Conservation (phyloP, 345 rosid species). For the Aurinia saxatilis region DNA sequence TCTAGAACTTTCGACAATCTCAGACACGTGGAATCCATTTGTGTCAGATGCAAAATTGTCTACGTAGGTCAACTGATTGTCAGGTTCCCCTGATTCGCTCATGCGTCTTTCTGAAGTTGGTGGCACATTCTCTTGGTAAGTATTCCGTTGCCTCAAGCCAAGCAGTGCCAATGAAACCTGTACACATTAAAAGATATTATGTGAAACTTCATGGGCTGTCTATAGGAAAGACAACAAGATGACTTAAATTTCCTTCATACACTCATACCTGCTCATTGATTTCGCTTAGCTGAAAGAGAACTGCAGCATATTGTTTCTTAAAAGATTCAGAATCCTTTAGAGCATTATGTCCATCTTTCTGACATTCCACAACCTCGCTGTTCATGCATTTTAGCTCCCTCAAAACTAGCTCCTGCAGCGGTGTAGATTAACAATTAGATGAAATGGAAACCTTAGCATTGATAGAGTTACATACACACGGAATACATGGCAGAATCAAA, state of each 20-base stretch:
- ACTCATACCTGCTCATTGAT: conserved; percentile 66
- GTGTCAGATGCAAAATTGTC: conserved; percentile 39
- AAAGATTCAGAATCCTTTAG: conserved; percentile 59
- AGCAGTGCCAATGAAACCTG: conserved; percentile 72
- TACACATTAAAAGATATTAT: conserved; percentile 9
- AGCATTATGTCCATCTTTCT: conserved; percentile 44
- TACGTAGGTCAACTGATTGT: conserved; percentile 29
- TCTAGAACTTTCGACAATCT: conserved; percentile 66
- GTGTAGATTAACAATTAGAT: conserved; percentile 23
- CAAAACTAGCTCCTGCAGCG: conserved; percentile 59
- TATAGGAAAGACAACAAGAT: conserved; percentile 11
- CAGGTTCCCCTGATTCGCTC: conserved; percentile 36
- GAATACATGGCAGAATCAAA: background rate
- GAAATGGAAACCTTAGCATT: conserved; percentile 3
- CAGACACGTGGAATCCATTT: conserved; percentile 53
- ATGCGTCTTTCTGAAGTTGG: conserved; percentile 24
- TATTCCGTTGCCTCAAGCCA: conserved; percentile 68
- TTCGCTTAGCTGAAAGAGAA: conserved; percentile 60
- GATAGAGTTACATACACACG: conserved; percentile 6
- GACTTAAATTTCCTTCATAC: conserved; percentile 1
- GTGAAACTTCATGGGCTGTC: conserved; percentile 6
- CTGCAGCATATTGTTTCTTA: conserved; percentile 77
- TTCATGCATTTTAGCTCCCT: conserved; percentile 67
- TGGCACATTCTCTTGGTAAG: conserved; percentile 49
- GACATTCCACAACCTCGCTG: conserved; percentile 54